Conservation (phyloP, 2,329 filamentous ascomycete species). For the Xylaria sp. region DNA sequence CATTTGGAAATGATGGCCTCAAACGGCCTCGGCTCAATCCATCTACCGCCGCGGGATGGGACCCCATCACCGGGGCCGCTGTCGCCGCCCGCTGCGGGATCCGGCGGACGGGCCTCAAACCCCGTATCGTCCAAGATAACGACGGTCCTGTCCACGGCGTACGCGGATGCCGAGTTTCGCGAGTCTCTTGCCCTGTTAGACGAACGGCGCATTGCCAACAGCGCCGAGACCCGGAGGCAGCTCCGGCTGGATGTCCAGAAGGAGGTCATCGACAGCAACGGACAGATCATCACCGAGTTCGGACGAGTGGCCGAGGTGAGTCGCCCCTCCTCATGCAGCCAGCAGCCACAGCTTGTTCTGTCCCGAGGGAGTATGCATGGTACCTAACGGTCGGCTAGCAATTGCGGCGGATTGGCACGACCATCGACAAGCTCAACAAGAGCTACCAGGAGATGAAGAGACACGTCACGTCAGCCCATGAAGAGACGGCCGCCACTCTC, state of each 20-base stretch:
- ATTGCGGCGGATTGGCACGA: slow-evolving; percentile 80
- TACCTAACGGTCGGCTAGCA: slow-evolving; percentile 55
- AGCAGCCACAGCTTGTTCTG: background rate
- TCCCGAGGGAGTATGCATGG: background rate
- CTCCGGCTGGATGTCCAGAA: slow-evolving; percentile 83
- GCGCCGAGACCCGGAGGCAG: slow-evolving; percentile 75
- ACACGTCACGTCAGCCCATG: slow-evolving; percentile 74
- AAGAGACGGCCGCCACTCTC: slow-evolving; percentile 73
- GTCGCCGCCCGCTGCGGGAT: slow-evolving; percentile 37
- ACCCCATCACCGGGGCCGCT: slow-evolving; percentile 32
- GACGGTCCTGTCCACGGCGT: slow-evolving; percentile 85
- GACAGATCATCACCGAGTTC: slow-evolving; percentile 84
- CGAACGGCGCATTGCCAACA: slow-evolving; percentile 70
- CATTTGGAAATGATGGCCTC: slow-evolving; percentile 35
- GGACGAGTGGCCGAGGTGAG: slow-evolving; percentile 74
- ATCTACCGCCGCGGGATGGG: slow-evolving; percentile 33
- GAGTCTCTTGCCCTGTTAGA: slow-evolving; percentile 82
- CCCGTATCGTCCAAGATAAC: slow-evolving; percentile 82
- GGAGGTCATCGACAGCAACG: slow-evolving; percentile 92
- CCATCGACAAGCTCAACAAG: slow-evolving; percentile 76
- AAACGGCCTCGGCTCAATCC: slow-evolving; percentile 31
- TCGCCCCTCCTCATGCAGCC: slow-evolving; percentile 48
- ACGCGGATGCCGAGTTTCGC: slow-evolving; percentile 88
- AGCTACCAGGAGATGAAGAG: slow-evolving; percentile 80
- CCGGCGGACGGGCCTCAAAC: slow-evolving; percentile 51